A percentile compares a stretch with the other conserved stretches of the same genome.
Evolutionary conservation across 2,329 filamentous ascomycete species (phyloP).

Genomic region (Ascochyta clinopodiicola): DNA sequence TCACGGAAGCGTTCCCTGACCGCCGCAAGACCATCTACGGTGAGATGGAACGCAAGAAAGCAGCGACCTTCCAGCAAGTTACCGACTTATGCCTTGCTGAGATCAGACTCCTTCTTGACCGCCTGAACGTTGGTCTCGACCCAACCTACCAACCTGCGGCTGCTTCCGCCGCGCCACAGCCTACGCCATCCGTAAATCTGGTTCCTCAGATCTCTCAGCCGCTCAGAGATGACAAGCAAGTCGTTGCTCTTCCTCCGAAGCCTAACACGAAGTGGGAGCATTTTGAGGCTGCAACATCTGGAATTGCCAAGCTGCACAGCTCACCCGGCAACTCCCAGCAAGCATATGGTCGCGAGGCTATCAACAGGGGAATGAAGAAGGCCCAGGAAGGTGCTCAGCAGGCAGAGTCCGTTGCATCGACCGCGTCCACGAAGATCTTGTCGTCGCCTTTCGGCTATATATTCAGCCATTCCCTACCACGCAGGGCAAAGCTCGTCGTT

Average conservation of each 20-base stretch:
- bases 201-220: constrained; percentile 59
- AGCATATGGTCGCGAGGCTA: constrained; percentile 44
- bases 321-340: constrained; percentile 43
- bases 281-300: constrained; percentile 41
- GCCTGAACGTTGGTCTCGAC: constrained; percentile 63
- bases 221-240: constrained; percentile 53
- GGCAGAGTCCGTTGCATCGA: constrained; percentile 32
- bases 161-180: constrained; percentile 21
- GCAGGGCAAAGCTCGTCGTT: constrained; percentile 70
- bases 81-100: constrained; percentile 72
- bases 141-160: constrained; percentile 30
- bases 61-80: constrained; percentile 82
- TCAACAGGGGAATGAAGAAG: constrained; percentile 42
- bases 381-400: constrained; percentile 39
- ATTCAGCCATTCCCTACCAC: constrained; percentile 73
- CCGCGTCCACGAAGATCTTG: constrained; percentile 37
- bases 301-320: constrained; percentile 54
- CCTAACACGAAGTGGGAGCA: constrained; percentile 45
- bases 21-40: constrained; percentile 82
- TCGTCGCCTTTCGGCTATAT: constrained; percentile 65
- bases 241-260: constrained; percentile 52
- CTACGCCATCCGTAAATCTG: constrained; percentile 49
- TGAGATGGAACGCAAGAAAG: constrained; percentile 83
- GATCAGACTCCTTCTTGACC: constrained; percentile 69
- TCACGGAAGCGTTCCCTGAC: constrained; percentile 75